A percentile compares a stretch with the other conserved stretches of the same genome.
Evolutionary conservation across 225 moss, liverwort and hornwort species (phyloP).

Genomic region (Asterella californica): DNA sequence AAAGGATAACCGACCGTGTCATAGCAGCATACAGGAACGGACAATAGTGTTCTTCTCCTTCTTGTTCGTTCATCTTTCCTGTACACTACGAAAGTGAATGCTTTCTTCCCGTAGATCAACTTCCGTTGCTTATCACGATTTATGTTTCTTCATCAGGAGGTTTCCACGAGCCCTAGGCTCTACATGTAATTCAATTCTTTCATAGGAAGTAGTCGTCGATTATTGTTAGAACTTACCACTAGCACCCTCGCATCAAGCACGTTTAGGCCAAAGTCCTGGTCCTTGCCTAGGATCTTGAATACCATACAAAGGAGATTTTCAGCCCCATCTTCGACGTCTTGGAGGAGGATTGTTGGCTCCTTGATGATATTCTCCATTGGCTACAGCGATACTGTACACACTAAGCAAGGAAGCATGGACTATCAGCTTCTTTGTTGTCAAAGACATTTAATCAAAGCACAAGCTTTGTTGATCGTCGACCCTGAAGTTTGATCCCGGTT

Average conservation of each 20-base stretch:
- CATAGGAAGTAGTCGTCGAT: background rate
- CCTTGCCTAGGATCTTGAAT: background rate
- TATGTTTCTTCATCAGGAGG: background rate
- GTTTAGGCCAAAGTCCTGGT: background rate
- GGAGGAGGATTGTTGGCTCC: background rate
- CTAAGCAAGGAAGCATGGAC: background rate
- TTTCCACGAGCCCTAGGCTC: background rate
- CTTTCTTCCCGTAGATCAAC: background rate
- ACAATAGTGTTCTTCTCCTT: slow-evolving; percentile 10
- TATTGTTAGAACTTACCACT: background rate
- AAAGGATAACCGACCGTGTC: slow-evolving; percentile 46
- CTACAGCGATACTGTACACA: background rate
- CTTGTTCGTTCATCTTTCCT: background rate
- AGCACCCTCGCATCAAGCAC: background rate
- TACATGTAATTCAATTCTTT: background rate
- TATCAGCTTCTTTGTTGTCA: background rate
- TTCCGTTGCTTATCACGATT: background rate
- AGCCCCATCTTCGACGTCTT: background rate
- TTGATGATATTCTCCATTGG: background rate
- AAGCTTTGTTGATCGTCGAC: background rate
- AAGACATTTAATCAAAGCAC: background rate
- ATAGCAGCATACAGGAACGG: slow-evolving; percentile 40
- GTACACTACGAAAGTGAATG: background rate
- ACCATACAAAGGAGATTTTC: background rate
- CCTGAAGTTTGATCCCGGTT: background rate